These are phyloP conservation scores for Argentina anserina DNA, from an alignment of 306 rosid genomes.

Conservation along the genomic window DNA sequence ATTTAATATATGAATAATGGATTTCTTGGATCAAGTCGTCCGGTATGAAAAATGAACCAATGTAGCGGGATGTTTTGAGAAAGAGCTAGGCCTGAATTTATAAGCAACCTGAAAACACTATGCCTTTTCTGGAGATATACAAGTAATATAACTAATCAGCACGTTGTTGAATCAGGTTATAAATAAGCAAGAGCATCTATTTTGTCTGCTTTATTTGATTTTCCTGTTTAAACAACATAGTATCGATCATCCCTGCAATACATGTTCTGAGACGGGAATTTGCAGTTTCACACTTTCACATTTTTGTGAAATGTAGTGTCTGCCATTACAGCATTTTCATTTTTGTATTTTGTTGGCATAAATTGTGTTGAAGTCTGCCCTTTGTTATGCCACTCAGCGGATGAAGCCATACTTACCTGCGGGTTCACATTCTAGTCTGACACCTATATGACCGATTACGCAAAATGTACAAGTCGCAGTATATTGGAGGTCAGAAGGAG, in stretches of 20 bases:
- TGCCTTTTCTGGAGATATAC: background rate
- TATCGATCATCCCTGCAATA: background rate
- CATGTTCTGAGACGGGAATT: background rate
- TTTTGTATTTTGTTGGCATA: conserved; percentile 16
- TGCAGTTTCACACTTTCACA: background rate
- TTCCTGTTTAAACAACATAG: background rate
- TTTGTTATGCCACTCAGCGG: background rate
- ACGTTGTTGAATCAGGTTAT: background rate
- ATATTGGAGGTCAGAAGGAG: conserved; percentile 38
- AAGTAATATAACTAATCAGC: background rate
- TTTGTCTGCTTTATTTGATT: background rate
- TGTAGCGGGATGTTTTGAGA: background rate
- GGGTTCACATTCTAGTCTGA: conserved; percentile 12
- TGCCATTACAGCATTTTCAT: background rate
- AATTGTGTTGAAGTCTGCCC: background rate
- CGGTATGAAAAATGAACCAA: background rate
- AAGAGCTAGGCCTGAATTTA: too few relatives aligned
- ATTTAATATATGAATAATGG: background rate
- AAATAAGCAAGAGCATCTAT: background rate
- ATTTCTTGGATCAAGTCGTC: background rate
- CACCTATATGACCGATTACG: conserved; percentile 26
- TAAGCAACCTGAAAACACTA: background rate
- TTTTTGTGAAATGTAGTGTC: background rate
- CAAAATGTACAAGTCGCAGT: conserved; percentile 50
- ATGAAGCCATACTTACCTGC: conserved; percentile 17